Percentiles rank a stretch among this genome's conserved stretches.
phyloP scores from a whole-genome alignment of 257 asterid species.

The Cinchona pubescens region DNA sequence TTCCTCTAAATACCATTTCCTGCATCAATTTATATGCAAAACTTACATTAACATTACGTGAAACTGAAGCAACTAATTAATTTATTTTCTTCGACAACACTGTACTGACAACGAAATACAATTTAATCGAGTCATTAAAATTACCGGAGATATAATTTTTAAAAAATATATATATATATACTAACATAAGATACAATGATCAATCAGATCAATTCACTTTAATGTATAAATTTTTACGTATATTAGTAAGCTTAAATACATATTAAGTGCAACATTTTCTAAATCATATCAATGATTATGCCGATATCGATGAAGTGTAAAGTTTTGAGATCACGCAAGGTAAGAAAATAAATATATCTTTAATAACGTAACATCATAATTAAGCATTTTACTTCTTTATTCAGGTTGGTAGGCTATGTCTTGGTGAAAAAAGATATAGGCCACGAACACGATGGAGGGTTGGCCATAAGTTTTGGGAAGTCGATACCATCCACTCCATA shows the following conservation, averaged over 20 bases:
- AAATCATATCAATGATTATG: neutral
- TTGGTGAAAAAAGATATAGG: no score
- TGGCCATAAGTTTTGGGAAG: neutral
- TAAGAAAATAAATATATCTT: neutral
- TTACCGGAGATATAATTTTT: no score
- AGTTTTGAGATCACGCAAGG: neutral
- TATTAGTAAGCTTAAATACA: neutral
- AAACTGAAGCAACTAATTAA: neutral
- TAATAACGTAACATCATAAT: neutral
- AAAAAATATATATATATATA: no score
- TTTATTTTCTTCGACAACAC: neutral
- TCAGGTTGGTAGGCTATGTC: constrained; percentile 1
- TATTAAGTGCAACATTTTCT: neutral
- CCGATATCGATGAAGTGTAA: neutral
- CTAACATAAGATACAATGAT: no score
- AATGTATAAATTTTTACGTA: neutral
- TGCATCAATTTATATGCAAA: constrained; percentile 2
- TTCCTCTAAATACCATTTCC: constrained; percentile 75
- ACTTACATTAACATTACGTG: neutral
- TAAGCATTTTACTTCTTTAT: neutral
- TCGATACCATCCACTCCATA: neutral
- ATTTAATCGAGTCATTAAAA: no score
- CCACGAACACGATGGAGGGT: neutral
- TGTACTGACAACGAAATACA: no score
- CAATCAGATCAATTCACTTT: neutral